Conservation (phyloP, 2,329 filamentous ascomycete species). For the Ophiognomonia clavigignenti-juglandacearum region DNA sequence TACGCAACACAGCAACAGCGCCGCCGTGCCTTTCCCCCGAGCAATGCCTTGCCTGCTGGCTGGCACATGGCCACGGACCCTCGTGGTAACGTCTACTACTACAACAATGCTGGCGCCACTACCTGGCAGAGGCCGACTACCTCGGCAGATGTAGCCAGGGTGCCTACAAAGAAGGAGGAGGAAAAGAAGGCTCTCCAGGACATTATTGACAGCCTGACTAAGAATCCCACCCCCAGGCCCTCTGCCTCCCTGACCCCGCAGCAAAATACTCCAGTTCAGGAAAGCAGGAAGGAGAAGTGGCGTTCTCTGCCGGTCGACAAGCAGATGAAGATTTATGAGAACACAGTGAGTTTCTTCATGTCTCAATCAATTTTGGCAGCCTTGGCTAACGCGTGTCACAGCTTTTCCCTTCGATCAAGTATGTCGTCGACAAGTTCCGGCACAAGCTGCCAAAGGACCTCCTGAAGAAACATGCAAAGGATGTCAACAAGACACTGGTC, state of each 20-base stretch:
- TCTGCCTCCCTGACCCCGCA: conserved; percentile 61
- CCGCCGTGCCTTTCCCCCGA: conserved; percentile 46
- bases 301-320: conserved; percentile 68
- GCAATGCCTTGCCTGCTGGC: conserved; percentile 64
- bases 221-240: conserved; percentile 53
- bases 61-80: conserved; percentile 76
- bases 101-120: conserved; percentile 69
- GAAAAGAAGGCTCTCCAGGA: conserved; percentile 74
- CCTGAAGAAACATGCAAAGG: conserved; percentile 57
- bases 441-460: conserved; percentile 81
- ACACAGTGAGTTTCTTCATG: conserved; percentile 60
- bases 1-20: conserved; percentile 33
- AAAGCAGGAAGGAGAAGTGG: conserved; percentile 68
- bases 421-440: conserved; percentile 81
- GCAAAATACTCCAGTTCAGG: conserved; percentile 47
- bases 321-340: conserved; percentile 92
- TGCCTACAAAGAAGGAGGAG: conserved; percentile 56
- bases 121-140: conserved; percentile 77
- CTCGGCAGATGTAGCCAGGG: conserved; percentile 62
- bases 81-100: conserved; percentile 77
- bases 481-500: conserved; percentile 82
- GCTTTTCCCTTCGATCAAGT: conserved; percentile 81
- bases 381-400: conserved; percentile 28
- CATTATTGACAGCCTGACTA: conserved; percentile 80
- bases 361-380: not conserved